These are phyloP conservation scores for Boletus rubroflammeus DNA, from an alignment of 768 basidiomycete species.

Conservation along the genomic window DNA sequence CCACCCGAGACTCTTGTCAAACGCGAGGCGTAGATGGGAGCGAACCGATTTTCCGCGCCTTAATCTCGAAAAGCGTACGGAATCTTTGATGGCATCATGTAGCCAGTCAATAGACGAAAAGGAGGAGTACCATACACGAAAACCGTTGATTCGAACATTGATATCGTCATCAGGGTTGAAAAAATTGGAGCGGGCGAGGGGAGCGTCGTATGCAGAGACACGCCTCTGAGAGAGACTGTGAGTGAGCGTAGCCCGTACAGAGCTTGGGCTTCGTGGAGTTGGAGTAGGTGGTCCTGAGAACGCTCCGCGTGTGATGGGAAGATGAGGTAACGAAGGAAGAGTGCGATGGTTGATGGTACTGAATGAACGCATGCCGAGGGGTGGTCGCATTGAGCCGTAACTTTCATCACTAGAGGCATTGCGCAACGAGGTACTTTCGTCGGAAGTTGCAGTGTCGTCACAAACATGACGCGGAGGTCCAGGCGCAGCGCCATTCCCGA, in stretches of 20 bases:
- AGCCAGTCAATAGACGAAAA: constrained; percentile 95
- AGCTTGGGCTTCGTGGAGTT: constrained; percentile 28
- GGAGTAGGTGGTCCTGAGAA: constrained; percentile 39
- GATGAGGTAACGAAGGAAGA: constrained; percentile 36
- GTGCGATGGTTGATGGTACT: constrained; percentile 34
- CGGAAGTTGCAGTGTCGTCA: constrained; percentile 8
- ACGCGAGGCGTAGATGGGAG: constrained; percentile 54
- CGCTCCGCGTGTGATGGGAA: constrained; percentile 31
- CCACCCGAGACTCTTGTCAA: constrained; percentile 86
- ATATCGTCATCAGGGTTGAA: constrained; percentile 41
- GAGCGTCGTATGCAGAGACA: constrained; percentile 70
- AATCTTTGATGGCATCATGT: constrained; percentile 94
- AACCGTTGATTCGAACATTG: constrained; percentile 75
- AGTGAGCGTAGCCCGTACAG: constrained; percentile 33
- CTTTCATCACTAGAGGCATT: constrained; percentile 29
- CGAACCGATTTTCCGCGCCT: constrained; percentile 67
- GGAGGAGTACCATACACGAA: constrained; percentile 82
- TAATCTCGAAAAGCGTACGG: constrained; percentile 71
- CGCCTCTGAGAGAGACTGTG: constrained; percentile 51
- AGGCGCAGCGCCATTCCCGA: constrained; percentile 34
- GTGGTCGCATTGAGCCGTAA: constrained; percentile 55
- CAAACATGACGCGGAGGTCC: not conserved
- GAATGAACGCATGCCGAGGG: constrained; percentile 24
- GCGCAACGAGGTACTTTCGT: constrained; percentile 38
- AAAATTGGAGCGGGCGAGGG: constrained; percentile 30